phyloP scores from a whole-genome alignment of 306 rosid species.

The Ormosia emarginata region DNA sequence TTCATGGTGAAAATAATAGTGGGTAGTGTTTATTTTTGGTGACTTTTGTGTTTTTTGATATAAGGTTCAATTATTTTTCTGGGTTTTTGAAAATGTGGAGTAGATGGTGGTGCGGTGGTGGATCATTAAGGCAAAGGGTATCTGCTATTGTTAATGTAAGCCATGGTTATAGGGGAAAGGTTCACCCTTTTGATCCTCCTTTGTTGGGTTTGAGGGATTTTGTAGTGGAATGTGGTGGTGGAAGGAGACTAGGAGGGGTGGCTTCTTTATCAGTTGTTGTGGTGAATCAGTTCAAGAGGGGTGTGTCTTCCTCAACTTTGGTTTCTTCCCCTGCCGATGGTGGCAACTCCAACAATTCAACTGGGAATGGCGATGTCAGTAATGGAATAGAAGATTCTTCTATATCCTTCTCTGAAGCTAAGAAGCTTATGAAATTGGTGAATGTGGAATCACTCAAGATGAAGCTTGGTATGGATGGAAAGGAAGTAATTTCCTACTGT shows the following conservation, averaged over 20 bases:
- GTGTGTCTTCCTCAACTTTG: slow-evolving; percentile 17
- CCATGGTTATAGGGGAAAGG: slow-evolving; percentile 25
- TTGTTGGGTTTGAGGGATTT: slow-evolving; percentile 20
- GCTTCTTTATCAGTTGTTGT: slow-evolving; percentile 1
- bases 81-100: slow-evolving; percentile 39
- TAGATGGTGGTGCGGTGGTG: slow-evolving; percentile 23
- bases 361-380: background rate
- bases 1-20: background rate
- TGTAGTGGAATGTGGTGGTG: slow-evolving; percentile 15
- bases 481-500: slow-evolving; percentile 56
- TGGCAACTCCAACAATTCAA: background rate
- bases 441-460: slow-evolving; percentile 76
- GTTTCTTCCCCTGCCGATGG: background rate
- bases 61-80: background rate
- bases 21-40: slow-evolving; percentile 16
- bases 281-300: slow-evolving; percentile 27
- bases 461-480: slow-evolving; percentile 59
- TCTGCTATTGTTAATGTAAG: slow-evolving; percentile 10
- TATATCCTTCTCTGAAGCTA: slow-evolving; percentile 64
- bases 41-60: background rate
- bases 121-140: slow-evolving; percentile 32
- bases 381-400: slow-evolving; percentile 12
- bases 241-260: slow-evolving; percentile 11
- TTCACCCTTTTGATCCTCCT: slow-evolving; percentile 22
- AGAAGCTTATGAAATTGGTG: slow-evolving; percentile 80